phyloP scores from a whole-genome alignment of 371 early-diverging fungal species.

The Mucor sp. region DNA sequence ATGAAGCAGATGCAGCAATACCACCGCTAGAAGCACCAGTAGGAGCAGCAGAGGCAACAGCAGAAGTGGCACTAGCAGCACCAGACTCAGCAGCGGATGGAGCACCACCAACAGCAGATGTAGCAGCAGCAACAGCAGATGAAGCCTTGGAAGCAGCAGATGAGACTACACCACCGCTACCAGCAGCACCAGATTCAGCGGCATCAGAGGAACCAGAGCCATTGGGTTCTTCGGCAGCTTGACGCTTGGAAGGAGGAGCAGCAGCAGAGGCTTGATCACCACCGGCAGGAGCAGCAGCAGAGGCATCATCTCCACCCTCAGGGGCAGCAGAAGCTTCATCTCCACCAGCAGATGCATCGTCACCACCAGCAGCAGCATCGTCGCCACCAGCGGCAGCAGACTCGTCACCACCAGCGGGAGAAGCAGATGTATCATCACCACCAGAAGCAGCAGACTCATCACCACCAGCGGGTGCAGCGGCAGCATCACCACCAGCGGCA shows the following conservation, averaged over 20 bases:
- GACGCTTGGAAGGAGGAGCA: slow-evolving; percentile 17
- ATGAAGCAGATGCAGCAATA: background rate
- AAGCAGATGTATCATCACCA: no score
- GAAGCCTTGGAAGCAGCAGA: background rate
- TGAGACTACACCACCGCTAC: slow-evolving; percentile 1
- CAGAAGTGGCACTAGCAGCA: slow-evolving; percentile 1
- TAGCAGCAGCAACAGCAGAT: background rate
- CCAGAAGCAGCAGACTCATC: background rate
- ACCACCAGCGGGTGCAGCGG: slow-evolving; percentile 12
- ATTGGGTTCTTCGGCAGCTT: slow-evolving; percentile 7
- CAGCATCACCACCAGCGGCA: background rate
- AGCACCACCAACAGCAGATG: background rate
- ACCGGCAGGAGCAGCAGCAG: slow-evolving; percentile 1
- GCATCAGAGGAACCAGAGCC: background rate
- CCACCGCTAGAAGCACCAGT: background rate
- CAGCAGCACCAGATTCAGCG: background rate
- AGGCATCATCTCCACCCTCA: slow-evolving; percentile 14
- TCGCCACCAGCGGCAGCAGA: slow-evolving; percentile 12
- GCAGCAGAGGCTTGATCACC: slow-evolving; percentile 16
- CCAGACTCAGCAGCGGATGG: background rate
- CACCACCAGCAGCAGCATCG: slow-evolving; percentile 25
- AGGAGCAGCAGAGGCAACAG: background rate
- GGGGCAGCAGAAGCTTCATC: slow-evolving; percentile 5
- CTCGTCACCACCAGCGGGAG: slow-evolving; percentile 10
- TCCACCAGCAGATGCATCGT: slow-evolving; percentile 16